Evolutionary conservation across 768 basidiomycete species (phyloP).

Genomic region (Mycena galericulata): DNA sequence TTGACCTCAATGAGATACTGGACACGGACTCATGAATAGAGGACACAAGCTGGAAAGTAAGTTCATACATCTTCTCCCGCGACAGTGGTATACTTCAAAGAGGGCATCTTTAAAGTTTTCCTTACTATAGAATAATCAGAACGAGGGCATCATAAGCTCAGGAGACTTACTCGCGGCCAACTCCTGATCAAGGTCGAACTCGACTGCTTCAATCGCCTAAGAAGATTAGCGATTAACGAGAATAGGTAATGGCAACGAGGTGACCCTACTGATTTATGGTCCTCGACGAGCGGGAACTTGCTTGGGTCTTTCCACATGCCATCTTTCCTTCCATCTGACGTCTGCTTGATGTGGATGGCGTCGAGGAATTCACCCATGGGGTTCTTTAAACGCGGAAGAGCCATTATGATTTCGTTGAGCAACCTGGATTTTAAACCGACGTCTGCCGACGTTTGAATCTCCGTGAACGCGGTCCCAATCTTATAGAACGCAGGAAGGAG

Average conservation of each 20-base stretch:
- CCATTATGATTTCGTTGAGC: constrained; percentile 76
- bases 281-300: constrained; percentile 63
- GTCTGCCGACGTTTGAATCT: constrained; percentile 53
- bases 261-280: constrained; percentile 66
- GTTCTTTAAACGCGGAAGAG: constrained; percentile 73
- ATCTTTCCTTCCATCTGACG: constrained; percentile 75
- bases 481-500: constrained; percentile 83
- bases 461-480: constrained; percentile 73
- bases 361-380: constrained; percentile 66
- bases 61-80: constrained; percentile 75
- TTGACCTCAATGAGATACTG: constrained; percentile 88
- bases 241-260: background rate
- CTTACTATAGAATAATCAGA: constrained; percentile 62
- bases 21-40: constrained; percentile 8
- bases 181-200: constrained; percentile 80
- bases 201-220: constrained; percentile 75
- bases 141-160: background rate
- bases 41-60: background rate
- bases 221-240: constrained; percentile 6
- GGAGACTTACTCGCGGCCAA: constrained; percentile 68
- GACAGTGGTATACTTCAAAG: constrained; percentile 75
- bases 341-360: constrained; percentile 70
- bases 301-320: constrained; percentile 72
- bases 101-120: constrained; percentile 77
- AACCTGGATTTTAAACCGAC: constrained; percentile 73